Base-by-base conservation (phyloP, 176 grass and related monocot genomes). In the Bothriochloa decipiens region DNA sequence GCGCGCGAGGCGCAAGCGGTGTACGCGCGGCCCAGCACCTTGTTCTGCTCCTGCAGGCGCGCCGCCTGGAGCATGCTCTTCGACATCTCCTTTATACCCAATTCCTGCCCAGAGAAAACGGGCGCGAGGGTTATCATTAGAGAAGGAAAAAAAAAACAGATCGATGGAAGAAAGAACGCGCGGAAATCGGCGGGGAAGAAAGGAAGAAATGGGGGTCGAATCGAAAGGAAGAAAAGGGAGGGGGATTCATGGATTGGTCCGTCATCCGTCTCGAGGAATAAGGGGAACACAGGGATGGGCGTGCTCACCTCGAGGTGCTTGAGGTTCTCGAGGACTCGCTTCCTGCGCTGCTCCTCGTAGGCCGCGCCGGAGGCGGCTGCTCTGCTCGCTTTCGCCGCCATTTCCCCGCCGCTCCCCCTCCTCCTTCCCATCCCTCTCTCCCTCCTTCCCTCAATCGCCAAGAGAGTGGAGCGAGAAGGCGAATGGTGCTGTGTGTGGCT, bases 21-120 rank as follows among this genome's bases (percentile, higher is more conserved):
- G 27, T 8, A 14, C 28, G n/a, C 10, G 40, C 22, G 37, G 75
- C 36, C 2, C 74, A 65, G 45, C 80, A 89, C 87, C 83, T 95
- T 98, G 84, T 26, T 76, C 81, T 94, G 93, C 60, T 71, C 72
- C 78, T 94, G 91, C 47, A 87, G 82, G 70, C 91, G 92, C 43
- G 93, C 90, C 5, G 92, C 93, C 78, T 96, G 86, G 27, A 96
- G 58, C 66, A 99, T 23, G 86, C 91, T 89, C 87, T 92, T 94
- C 17, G 96, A 95, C 79, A 96, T 94, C 78, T 90, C 92, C n/a
- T 88, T 81, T 74, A 99, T 96, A 22, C 96, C 96, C 84, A 99
- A 73, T 73, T 92, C 90, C 96, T 99, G 81, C 53, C 28, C 16
- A n/a, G 43, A 61, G 15, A 17, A 45, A 49, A 27, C 35, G 40